Base-by-base conservation (phyloP, 169 alveolate species). In the Cryptosporidium viatorum region DNA sequence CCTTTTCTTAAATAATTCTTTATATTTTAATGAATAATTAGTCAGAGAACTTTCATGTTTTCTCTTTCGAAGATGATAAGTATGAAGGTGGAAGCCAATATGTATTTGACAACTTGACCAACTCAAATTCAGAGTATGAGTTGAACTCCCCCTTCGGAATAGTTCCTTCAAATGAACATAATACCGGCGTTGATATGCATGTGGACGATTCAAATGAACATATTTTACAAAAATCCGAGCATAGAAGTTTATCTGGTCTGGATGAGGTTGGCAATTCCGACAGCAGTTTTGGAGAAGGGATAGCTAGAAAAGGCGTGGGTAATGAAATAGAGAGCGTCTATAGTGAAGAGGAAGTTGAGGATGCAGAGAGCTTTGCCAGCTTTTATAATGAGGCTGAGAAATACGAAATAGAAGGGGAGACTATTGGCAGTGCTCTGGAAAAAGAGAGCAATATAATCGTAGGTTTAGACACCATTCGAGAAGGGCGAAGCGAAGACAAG, bases 101-200 rank as follows among this genome's bases (percentile, higher is more conserved):
- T n/a, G 52, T 33, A 3, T 65, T 65, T 65, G 71, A 65, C 51
- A 37, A 65, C 71, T 29, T 65, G 45, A 33, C 43, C 10, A 14
- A 21, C 12, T 35, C 26, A n/a, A n/a, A 35, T 37, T 39, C 71
- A 10, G 86, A 73, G 14, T n/a, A 18, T 5, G 86, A 29, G 39
- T 16, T 35, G 37, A 58, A 35, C 45, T 59, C 70, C 51, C 86
- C 86, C 10, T 73, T 73, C 23, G 86, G 86, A 41, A 55, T 73
- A 16, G 58, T 59, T 51, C 86, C 86, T 9, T 73, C 86, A n/a
- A 26, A n/a, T 31, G 86, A 73, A 16, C 23, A 26, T 26, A 9
- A 26, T 35, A 41, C n/a, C 5, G 86, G 60, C 23, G 2, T 33
- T 26, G 26, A 73, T 33, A 8, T 14, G 51, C 59, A 48, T 29